Percentiles rank a stretch among this genome's conserved stretches.
Evolutionary conservation across 495 filamentous ascomycete genomes (phyloP).

Genomic region (Neurospora pannonica): DNA sequence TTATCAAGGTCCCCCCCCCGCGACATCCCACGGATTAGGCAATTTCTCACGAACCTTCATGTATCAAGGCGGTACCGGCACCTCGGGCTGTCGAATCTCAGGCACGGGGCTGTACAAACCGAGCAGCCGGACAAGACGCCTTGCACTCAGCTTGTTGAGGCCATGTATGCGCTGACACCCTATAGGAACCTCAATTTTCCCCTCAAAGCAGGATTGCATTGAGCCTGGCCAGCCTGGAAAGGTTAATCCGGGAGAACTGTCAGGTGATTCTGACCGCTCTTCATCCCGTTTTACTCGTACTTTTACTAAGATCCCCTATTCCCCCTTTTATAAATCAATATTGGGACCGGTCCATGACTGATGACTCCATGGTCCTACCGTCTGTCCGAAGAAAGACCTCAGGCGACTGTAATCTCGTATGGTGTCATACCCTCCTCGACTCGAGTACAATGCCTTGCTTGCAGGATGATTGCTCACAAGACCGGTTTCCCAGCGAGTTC

Average conservation of each 20-base stretch:
- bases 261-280: not conserved
- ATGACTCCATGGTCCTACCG: not conserved
- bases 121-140: not conserved
- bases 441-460: not conserved
- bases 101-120: not conserved
- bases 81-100: not conserved
- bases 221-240: not conserved
- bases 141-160: not conserved
- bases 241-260: not conserved
- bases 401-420: constrained; percentile 11
- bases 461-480: not conserved
- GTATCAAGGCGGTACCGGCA: not conserved
- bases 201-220: not conserved
- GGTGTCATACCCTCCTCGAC: constrained; percentile 4
- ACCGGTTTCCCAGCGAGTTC: not conserved
- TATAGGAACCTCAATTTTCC: not conserved
- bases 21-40: not conserved
- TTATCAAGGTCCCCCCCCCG: not conserved
- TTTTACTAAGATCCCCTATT: not conserved
- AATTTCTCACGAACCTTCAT: not conserved
- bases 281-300: not conserved
- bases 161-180: not conserved
- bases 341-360: not conserved
- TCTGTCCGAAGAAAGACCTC: not conserved
- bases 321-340: not conserved